These are phyloP conservation scores for Trichoderma semiorbis DNA, from an alignment of 2,329 filamentous ascomycete species.

Conservation along the genomic window DNA sequence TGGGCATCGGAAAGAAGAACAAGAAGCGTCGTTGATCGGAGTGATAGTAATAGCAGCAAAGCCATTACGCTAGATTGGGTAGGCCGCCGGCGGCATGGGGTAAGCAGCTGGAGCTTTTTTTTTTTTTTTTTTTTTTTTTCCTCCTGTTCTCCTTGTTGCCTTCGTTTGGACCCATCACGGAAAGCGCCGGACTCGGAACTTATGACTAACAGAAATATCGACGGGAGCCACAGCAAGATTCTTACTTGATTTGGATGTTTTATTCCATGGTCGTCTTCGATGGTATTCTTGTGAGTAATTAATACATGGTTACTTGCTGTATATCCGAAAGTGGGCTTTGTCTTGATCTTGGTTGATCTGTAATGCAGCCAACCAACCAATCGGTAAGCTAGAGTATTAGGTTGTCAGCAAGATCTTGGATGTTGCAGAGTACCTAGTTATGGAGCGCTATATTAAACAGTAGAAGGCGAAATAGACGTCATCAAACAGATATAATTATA, in stretches of 20 bases:
- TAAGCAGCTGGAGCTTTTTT: no score
- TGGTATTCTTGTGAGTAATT: no score
- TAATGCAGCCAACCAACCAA: background rate
- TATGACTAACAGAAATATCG: slow-evolving; percentile 14
- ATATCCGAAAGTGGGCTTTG: background rate
- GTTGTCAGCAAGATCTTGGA: background rate
- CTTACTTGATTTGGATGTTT: background rate
- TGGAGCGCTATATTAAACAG: background rate
- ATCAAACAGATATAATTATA: no score
- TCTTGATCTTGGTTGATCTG: background rate
- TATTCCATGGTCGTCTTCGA: no score
- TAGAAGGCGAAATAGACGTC: background rate
- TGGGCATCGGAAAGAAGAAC: background rate
- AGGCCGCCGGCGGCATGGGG: background rate
- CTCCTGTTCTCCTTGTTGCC: background rate
- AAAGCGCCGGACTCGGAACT: slow-evolving; percentile 7
- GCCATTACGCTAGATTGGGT: background rate
- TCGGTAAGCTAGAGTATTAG: background rate
- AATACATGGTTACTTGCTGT: background rate
- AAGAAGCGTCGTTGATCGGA: background rate
- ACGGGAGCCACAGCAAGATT: background rate
- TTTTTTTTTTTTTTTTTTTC: background rate
- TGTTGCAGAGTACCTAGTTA: background rate
- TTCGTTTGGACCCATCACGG: slow-evolving; percentile 4
- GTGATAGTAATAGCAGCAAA: background rate